Evolutionary conservation across 164 flowering plant species (phyloP).

Genomic region (Buxus sempervirens): DNA sequence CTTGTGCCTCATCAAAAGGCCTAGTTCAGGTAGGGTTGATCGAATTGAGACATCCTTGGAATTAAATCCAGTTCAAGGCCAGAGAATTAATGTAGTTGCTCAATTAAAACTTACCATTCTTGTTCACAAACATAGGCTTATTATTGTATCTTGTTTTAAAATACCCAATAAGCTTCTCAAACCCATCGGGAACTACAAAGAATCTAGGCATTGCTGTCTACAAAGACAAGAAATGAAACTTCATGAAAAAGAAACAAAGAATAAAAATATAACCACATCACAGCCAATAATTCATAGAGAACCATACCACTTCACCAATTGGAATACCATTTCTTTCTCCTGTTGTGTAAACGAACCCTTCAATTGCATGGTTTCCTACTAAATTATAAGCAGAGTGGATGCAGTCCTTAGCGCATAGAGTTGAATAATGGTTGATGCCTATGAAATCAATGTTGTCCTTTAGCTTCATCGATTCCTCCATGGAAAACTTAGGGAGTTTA

Average conservation of each 20-base stretch:
- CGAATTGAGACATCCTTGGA: slow-evolving; percentile 24
- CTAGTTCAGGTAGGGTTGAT: slow-evolving; percentile 1
- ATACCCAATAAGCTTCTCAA: slow-evolving; percentile 18
- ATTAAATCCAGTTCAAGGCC: not conserved
- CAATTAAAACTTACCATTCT: slow-evolving; percentile 19
- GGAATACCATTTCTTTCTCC: slow-evolving; percentile 16
- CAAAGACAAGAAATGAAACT: not conserved
- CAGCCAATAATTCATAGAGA: no score
- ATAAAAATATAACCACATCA: no score
- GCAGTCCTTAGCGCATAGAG: slow-evolving; percentile 27
- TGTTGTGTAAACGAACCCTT: not conserved
- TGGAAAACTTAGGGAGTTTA: slow-evolving; percentile 24
- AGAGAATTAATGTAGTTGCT: not conserved
- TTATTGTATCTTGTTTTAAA: slow-evolving; percentile 23
- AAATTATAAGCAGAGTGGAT: slow-evolving; percentile 7
- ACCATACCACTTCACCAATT: slow-evolving; percentile 15
- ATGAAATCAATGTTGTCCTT: slow-evolving; percentile 34
- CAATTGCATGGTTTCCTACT: not conserved
- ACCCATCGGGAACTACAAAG: slow-evolving; percentile 19
- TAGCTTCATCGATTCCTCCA: slow-evolving; percentile 19
- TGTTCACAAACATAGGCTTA: slow-evolving; percentile 21
- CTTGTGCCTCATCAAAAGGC: no score
- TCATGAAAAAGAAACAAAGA: no score
- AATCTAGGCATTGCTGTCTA: slow-evolving; percentile 20
- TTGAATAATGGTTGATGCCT: slow-evolving; percentile 33